Evolutionary conservation across 306 rosid genomes (phyloP).

Genomic region (Rosa persica): DNA sequence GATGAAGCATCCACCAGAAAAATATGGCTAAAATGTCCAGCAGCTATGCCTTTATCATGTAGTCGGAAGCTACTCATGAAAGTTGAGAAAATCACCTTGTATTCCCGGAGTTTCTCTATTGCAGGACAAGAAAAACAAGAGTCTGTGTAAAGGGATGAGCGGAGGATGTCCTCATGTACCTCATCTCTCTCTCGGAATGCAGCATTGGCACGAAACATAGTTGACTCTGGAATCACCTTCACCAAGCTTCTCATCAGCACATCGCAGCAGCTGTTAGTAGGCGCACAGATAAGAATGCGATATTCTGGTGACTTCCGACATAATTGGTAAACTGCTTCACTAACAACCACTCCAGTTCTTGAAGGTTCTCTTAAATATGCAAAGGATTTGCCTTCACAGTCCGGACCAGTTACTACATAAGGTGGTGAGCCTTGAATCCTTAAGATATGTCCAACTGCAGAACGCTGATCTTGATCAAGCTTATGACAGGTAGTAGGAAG

Average conservation of each 20-base stretch:
- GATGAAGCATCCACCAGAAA: conserved; percentile 40
- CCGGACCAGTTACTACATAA: conserved; percentile 26
- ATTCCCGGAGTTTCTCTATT: conserved; percentile 5
- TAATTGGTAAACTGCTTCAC: conserved; percentile 23
- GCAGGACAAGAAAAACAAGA: conserved; percentile 38
- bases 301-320: conserved; percentile 2
- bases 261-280: conserved; percentile 25
- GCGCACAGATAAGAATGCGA: conserved; percentile 33
- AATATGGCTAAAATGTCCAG: conserved; percentile 34
- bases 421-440: conserved; percentile 27
- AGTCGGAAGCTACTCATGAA: conserved; percentile 35
- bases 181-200: conserved; percentile 22
- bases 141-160: conserved; percentile 17
- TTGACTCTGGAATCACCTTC: conserved; percentile 20
- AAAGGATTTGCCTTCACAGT: conserved; percentile 3
- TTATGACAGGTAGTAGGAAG: not conserved
- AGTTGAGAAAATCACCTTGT: conserved; percentile 37
- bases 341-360: conserved; percentile 21
- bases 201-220: conserved; percentile 30
- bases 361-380: conserved; percentile 11
- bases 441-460: conserved; percentile 15
- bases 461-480: not conserved
- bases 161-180: conserved; percentile 35
- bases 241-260: conserved; percentile 24
- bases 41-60: conserved; percentile 24